These are phyloP conservation scores for Fagopyrum homotropicum DNA, from an alignment of 148 eudicot genomes.

Conservation along the genomic window DNA sequence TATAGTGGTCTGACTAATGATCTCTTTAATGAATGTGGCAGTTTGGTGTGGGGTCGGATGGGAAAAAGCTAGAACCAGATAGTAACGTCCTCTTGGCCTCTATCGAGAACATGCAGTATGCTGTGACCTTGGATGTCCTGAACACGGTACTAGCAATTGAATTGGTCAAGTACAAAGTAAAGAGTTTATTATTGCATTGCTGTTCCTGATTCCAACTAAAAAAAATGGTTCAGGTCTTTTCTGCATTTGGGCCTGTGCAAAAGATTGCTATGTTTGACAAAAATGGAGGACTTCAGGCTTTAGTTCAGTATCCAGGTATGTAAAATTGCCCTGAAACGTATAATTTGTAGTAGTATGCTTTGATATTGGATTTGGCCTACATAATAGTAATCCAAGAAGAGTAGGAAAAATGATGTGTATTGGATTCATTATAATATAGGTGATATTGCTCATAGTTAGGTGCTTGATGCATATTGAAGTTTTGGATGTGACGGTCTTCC, in stretches of 20 bases:
- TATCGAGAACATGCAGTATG: constrained; percentile 79
- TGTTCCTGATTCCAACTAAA: neutral
- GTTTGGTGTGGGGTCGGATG: constrained; percentile 52
- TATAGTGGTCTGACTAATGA: neutral
- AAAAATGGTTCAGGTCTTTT: constrained; percentile 45
- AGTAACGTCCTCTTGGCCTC: constrained; percentile 79
- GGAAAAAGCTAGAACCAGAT: constrained; percentile 54
- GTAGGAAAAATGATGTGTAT: too few relatives aligned
- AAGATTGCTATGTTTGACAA: constrained; percentile 85
- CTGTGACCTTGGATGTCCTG: constrained; percentile 66
- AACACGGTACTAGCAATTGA: constrained; percentile 41
- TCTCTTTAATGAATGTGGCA: constrained; percentile 1
- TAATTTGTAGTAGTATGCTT: neutral
- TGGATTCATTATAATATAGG: too few relatives aligned
- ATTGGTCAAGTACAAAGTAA: neutral
- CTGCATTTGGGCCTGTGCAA: constrained; percentile 71
- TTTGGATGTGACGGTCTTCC: too few relatives aligned
- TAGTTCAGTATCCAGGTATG: constrained; percentile 75
- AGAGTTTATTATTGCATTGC: neutral
- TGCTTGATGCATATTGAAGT: too few relatives aligned
- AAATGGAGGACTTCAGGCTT: constrained; percentile 73
- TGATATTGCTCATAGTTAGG: too few relatives aligned
- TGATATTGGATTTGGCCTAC: neutral
- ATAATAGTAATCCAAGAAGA: too few relatives aligned
- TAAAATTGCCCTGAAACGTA: neutral